Evolutionary conservation across 441 rosid genomes (phyloP).

Genomic region (Melastoma candidum): DNA sequence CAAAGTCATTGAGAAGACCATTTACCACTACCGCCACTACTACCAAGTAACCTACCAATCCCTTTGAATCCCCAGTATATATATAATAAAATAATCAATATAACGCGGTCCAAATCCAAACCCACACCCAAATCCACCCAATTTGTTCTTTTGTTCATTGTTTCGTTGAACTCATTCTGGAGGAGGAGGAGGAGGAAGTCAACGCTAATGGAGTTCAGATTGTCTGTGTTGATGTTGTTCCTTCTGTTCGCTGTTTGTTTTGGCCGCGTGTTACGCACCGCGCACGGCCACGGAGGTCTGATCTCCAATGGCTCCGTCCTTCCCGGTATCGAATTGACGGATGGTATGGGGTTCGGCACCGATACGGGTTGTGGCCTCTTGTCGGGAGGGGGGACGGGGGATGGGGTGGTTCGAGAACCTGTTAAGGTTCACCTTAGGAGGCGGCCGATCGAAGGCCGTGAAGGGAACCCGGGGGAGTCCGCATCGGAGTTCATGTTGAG

Average conservation of each 20-base stretch:
- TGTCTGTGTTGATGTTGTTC: constrained; percentile 21
- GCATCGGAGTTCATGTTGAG: constrained; percentile 36
- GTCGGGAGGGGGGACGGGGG: background rate
- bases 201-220: constrained; percentile 32
- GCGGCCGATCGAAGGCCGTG: constrained; percentile 17
- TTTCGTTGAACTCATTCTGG: no score
- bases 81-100: no score
- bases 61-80: no score
- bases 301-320: constrained; percentile 35
- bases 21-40: no score
- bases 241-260: constrained; percentile 26
- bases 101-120: no score
- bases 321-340: constrained; percentile 52
- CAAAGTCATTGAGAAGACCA: no score
- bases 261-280: constrained; percentile 24
- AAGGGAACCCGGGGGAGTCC: constrained; percentile 28
- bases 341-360: constrained; percentile 45
- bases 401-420: constrained; percentile 15
- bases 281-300: constrained; percentile 18
- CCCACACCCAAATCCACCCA: no score
- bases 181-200: no score
- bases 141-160: no score
- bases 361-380: constrained; percentile 36
- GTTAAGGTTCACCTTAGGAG: constrained; percentile 57
- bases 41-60: no score